Conservation (phyloP, 179 eudicot species). For the Actinidia polygama region DNA sequence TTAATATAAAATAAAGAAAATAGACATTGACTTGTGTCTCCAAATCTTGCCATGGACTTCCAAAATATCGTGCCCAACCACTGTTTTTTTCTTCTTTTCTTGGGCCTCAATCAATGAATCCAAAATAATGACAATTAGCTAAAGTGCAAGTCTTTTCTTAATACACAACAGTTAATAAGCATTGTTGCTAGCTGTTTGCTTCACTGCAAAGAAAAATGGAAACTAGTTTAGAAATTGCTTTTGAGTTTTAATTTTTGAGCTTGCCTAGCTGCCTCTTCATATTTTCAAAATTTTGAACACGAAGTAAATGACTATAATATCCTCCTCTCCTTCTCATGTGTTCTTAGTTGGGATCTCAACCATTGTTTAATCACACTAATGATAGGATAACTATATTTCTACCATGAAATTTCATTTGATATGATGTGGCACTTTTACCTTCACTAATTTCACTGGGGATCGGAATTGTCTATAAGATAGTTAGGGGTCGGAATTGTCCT, state of each 20-base stretch:
- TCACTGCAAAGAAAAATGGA: not conserved
- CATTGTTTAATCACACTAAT: not conserved
- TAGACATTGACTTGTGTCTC: not conserved
- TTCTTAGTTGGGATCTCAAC: not conserved
- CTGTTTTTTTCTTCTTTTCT: too few species aligned
- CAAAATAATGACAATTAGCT: not conserved
- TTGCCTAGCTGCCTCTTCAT: not conserved
- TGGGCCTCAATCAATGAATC: not conserved
- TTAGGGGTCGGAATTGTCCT: too few species aligned
- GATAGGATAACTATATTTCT: too few species aligned
- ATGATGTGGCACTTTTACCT: too few species aligned
- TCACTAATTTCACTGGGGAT: too few species aligned
- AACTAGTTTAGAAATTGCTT: not conserved
- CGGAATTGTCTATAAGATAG: too few species aligned
- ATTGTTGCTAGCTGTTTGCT: not conserved
- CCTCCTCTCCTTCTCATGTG: not conserved
- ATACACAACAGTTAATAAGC: not conserved
- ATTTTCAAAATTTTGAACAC: not conserved
- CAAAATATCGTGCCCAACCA: constrained; percentile 4
- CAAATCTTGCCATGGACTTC: not conserved
- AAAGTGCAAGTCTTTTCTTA: too few species aligned
- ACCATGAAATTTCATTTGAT: too few species aligned
- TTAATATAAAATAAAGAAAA: not conserved
- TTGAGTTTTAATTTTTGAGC: not conserved
- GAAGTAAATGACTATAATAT: too few species aligned